Percentiles rank a stretch among this genome's conserved stretches.
These are phyloP conservation scores for Trichophyton mentagrophytes DNA, from an alignment of 2,329 filamentous ascomycete species.

Conservation along the genomic window DNA sequence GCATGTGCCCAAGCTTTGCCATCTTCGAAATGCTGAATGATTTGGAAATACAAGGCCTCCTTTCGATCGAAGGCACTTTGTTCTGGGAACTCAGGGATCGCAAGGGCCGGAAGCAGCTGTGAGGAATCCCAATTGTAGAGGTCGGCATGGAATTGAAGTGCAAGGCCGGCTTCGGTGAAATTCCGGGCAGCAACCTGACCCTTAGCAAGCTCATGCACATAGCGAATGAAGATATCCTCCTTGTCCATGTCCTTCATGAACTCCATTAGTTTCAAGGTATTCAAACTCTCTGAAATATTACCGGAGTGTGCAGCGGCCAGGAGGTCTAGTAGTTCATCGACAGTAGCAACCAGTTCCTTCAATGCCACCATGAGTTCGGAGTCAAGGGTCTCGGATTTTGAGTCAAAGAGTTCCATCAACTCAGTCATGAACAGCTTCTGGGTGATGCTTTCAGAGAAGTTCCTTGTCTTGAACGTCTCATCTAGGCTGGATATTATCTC, in stretches of 20 bases:
- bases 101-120: slow-evolving; percentile 50
- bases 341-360: slow-evolving; percentile 64
- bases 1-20: slow-evolving; percentile 90
- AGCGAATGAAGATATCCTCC: slow-evolving; percentile 90
- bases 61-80: slow-evolving; percentile 88
- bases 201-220: slow-evolving; percentile 79
- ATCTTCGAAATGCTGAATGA: slow-evolving; percentile 90
- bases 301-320: slow-evolving; percentile 78
- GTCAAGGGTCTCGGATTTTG: slow-evolving; percentile 46
- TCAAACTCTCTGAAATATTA: slow-evolving; percentile 64
- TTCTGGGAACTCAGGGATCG: slow-evolving; percentile 63
- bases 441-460: slow-evolving; percentile 72
- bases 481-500: slow-evolving; percentile 95
- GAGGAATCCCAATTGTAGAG: slow-evolving; percentile 81
- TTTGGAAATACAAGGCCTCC: slow-evolving; percentile 81
- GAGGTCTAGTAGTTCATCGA: slow-evolving; percentile 83
- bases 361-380: slow-evolving; percentile 55
- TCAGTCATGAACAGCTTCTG: slow-evolving; percentile 89
- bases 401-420: slow-evolving; percentile 66
- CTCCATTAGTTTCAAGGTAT: slow-evolving; percentile 83
- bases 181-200: slow-evolving; percentile 66
- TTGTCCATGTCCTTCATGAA: slow-evolving; percentile 95
- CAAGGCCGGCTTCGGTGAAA: slow-evolving; percentile 75
- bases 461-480: slow-evolving; percentile 75
- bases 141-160: slow-evolving; percentile 79